Evolutionary conservation across 371 early-diverging fungal species (phyloP).

Genomic region (Mortierella sp.): DNA sequence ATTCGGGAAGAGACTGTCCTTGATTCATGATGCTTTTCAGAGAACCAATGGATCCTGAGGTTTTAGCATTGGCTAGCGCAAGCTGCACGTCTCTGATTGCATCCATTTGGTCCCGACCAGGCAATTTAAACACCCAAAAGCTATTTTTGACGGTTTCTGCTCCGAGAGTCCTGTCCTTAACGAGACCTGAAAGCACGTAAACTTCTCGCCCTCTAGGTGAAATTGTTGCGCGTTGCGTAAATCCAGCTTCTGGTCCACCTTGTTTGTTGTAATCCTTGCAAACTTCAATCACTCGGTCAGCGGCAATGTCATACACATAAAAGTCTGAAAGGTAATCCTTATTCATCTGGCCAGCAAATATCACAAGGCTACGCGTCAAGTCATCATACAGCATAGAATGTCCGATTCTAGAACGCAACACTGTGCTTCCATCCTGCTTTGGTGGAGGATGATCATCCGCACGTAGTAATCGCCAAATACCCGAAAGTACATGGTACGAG

Average conservation of each 20-base stretch:
- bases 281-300: slow-evolving; percentile 78
- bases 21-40: slow-evolving; percentile 48
- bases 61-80: slow-evolving; percentile 33
- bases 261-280: slow-evolving; percentile 76
- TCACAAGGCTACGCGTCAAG: slow-evolving; percentile 76
- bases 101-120: slow-evolving; percentile 48
- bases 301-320: slow-evolving; percentile 83
- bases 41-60: slow-evolving; percentile 37
- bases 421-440: slow-evolving; percentile 47
- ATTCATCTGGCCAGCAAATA: slow-evolving; percentile 91
- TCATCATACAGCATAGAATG: slow-evolving; percentile 93
- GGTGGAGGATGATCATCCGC: slow-evolving; percentile 47
- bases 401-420: slow-evolving; percentile 85
- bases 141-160: slow-evolving; percentile 73
- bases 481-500: slow-evolving; percentile 72
- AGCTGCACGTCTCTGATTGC: slow-evolving; percentile 50
- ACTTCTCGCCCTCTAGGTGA: slow-evolving; percentile 83
- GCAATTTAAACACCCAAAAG: slow-evolving; percentile 82
- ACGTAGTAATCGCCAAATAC: slow-evolving; percentile 43
- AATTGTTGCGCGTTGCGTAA: slow-evolving; percentile 89
- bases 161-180: slow-evolving; percentile 63
- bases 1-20: slow-evolving; percentile 25
- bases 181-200: slow-evolving; percentile 83
- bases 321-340: slow-evolving; percentile 84
- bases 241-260: slow-evolving; percentile 84